Percentiles rank a stretch among this genome's conserved stretches.
These are phyloP conservation scores for Medicago arabica DNA, from an alignment of 306 rosid genomes.

Conservation along the genomic window DNA sequence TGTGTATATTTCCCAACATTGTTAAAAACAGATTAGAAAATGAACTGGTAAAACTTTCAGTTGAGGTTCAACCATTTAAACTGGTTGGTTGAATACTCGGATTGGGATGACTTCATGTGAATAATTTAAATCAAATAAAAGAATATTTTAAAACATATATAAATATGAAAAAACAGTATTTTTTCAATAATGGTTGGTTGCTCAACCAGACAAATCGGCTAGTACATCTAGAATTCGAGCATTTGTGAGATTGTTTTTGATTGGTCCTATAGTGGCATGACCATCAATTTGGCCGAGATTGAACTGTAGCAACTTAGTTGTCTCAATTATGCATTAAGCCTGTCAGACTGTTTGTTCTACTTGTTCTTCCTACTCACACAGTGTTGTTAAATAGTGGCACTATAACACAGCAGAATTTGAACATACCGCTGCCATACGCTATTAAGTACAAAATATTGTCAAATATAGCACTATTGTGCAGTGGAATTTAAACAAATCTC, in stretches of 20 bases:
- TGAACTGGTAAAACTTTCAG: conserved; percentile 25
- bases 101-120: neutral
- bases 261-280: neutral
- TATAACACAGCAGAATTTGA: too few relatives aligned
- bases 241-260: neutral
- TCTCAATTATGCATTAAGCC: too few relatives aligned
- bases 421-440: too few relatives aligned
- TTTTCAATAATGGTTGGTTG: conserved; percentile 23
- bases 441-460: too few relatives aligned
- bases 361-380: too few relatives aligned
- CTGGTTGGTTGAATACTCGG: neutral
- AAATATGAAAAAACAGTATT: neutral
- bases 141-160: neutral
- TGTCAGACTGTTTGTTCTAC: neutral
- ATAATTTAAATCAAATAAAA: conserved; percentile 15
- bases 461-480: too few relatives aligned
- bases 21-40: neutral
- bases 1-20: conserved; percentile 2
- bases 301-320: neutral
- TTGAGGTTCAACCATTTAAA: conserved; percentile 3
- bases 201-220: conserved; percentile 14
- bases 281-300: conserved; percentile 1
- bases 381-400: too few relatives aligned
- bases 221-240: neutral
- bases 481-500: too few relatives aligned